phyloP scores from a whole-genome alignment of 2,329 filamentous ascomycete genomes.

The Fonsecaea monophora region DNA sequence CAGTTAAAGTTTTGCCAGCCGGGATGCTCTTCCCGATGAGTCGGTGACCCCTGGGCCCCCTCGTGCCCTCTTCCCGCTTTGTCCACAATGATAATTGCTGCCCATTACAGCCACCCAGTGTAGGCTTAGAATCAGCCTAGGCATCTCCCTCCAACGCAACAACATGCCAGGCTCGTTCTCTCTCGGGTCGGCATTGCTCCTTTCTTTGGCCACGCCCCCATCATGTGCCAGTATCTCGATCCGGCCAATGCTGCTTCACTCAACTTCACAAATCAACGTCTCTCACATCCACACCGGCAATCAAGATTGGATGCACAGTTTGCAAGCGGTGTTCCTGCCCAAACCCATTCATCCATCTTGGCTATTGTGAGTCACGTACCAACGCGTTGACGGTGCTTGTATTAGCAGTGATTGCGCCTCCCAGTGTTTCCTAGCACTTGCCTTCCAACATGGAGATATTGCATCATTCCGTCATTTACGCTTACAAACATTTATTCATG shows the following conservation, averaged over 20 bases:
- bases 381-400: neutral
- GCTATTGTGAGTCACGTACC: neutral
- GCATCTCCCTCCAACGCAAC: neutral
- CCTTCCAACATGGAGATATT: neutral
- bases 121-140: neutral
- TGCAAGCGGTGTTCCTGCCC: neutral
- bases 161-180: neutral
- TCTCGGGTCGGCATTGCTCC: neutral
- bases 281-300: neutral
- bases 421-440: neutral
- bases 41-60: neutral
- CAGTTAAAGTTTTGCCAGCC: neutral
- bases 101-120: neutral
- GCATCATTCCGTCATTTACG: neutral
- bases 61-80: neutral
- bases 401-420: neutral
- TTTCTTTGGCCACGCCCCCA: neutral
- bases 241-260: neutral
- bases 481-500: neutral
- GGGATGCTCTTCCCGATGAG: neutral
- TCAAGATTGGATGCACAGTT: neutral
- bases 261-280: conserved; percentile 4
- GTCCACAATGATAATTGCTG: neutral
- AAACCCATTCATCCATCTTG: neutral
- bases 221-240: neutral